These are phyloP conservation scores for Penstemon eatonii DNA, from an alignment of 257 asterid genomes.

Conservation along the genomic window DNA sequence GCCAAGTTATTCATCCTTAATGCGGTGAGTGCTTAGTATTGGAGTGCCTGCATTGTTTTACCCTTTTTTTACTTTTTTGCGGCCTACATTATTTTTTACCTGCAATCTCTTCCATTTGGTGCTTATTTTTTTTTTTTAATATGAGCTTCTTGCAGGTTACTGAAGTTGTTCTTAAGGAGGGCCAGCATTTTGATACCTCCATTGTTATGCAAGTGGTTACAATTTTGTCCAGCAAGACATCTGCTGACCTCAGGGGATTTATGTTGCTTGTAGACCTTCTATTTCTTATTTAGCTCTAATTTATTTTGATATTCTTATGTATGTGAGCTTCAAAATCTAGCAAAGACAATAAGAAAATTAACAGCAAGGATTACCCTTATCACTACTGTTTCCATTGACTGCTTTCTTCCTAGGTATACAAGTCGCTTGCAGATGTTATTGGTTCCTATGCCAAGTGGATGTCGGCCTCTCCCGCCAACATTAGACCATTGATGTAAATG, in stretches of 20 bases:
- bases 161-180: conserved; percentile 71
- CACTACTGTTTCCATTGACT: conserved; percentile 21
- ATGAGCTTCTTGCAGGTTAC: conserved; percentile 58
- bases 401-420: conserved; percentile 58
- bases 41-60: conserved; percentile 3
- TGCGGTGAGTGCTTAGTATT: conserved; percentile 56
- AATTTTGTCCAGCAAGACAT: conserved; percentile 60
- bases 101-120: conserved; percentile 16
- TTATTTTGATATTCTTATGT: conserved; percentile 22
- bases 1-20: conserved; percentile 71
- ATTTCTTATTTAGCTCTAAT: conserved; percentile 23
- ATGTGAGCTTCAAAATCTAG: conserved; percentile 24
- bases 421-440: conserved; percentile 75
- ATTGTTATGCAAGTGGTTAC: conserved; percentile 56
- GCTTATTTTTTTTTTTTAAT: conserved; percentile 23
- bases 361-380: conserved; percentile 3
- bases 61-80: not conserved
- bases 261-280: conserved; percentile 64
- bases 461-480: conserved; percentile 51
- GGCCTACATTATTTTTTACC: conserved; percentile 25
- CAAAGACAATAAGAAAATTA: conserved; percentile 24
- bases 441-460: conserved; percentile 84
- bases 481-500: conserved; percentile 69
- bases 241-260: conserved; percentile 62
- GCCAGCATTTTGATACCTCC: conserved; percentile 59